Evolutionary conservation across 257 asterid genomes (phyloP).

Genomic region (Primulina eburnea): DNA sequence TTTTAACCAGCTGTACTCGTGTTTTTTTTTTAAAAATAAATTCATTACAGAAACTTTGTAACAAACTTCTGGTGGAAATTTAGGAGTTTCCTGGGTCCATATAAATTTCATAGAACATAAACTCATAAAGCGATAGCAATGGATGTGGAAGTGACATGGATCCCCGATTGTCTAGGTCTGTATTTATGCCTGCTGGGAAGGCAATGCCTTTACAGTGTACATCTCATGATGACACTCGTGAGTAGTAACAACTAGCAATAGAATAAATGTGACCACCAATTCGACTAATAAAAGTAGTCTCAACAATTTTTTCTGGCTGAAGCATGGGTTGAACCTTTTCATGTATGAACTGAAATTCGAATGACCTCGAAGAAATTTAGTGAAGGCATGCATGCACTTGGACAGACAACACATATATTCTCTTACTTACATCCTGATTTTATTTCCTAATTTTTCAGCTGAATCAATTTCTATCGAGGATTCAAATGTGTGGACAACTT

Average conservation of each 20-base stretch:
- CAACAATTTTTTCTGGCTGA: no score
- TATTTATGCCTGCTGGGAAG: not conserved
- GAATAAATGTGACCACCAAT: not conserved
- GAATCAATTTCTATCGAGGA: conserved; percentile 55
- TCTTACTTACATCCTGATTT: conserved; percentile 9
- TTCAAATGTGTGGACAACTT: conserved; percentile 64
- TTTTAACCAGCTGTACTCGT: no score
- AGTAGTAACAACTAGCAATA: not conserved
- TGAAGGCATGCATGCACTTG: not conserved
- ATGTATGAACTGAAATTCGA: no score
- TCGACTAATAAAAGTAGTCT: not conserved
- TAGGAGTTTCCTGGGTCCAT: not conserved
- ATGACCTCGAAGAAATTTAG: no score
- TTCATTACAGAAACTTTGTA: no score
- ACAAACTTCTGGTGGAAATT: not conserved
- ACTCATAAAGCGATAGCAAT: no score
- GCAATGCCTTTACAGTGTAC: not conserved
- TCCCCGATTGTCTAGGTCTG: not conserved
- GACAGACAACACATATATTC: not conserved
- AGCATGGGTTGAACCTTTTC: no score
- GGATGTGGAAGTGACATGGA: not conserved
- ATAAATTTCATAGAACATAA: not conserved
- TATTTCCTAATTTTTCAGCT: conserved; percentile 40
- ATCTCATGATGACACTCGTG: no score
- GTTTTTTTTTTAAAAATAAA: no score